These are phyloP conservation scores for Fusarium veterinarium DNA, from an alignment of 2,329 filamentous ascomycete species.

Conservation along the genomic window DNA sequence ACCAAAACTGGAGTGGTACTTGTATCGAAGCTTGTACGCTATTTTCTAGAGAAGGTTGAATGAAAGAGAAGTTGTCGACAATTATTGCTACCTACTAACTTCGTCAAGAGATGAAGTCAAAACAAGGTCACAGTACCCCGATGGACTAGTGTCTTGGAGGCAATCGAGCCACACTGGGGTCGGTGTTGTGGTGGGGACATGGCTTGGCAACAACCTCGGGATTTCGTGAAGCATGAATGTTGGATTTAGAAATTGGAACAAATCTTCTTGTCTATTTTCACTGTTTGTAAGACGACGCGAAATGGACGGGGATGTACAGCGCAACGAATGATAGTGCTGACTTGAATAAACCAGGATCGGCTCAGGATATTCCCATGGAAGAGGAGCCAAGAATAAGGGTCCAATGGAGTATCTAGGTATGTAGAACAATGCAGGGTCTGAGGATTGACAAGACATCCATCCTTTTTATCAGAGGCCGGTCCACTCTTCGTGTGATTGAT, in stretches of 20 bases:
- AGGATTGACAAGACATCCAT: not conserved
- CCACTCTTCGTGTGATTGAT: not conserved
- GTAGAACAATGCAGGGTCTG: conserved; percentile 14
- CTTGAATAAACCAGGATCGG: not conserved
- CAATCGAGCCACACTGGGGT: conserved; percentile 12
- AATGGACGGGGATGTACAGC: not conserved
- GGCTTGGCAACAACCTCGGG: conserved; percentile 6
- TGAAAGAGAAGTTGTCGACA: not conserved
- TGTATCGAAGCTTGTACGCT: not conserved
- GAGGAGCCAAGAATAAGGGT: conserved; percentile 27
- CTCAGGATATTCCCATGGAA: not conserved
- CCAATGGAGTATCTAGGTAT: not conserved
- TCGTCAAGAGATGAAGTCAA: conserved; percentile 19
- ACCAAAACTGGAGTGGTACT: not conserved
- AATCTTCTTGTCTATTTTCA: not conserved
- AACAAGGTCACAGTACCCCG: conserved; percentile 20
- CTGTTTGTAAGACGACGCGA: not conserved
- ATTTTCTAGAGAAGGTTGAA: conserved; percentile 7
- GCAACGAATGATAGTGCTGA: not conserved
- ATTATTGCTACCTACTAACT: not conserved
- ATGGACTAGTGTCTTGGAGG: conserved; percentile 8
- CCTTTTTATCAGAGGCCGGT: conserved; percentile 2
- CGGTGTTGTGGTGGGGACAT: conserved; percentile 1
- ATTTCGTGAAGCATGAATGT: not conserved
- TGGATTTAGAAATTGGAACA: not conserved